phyloP scores from a whole-genome alignment of 1,139 yeast genomes.

The Entelexis paramagnoliae region DNA sequence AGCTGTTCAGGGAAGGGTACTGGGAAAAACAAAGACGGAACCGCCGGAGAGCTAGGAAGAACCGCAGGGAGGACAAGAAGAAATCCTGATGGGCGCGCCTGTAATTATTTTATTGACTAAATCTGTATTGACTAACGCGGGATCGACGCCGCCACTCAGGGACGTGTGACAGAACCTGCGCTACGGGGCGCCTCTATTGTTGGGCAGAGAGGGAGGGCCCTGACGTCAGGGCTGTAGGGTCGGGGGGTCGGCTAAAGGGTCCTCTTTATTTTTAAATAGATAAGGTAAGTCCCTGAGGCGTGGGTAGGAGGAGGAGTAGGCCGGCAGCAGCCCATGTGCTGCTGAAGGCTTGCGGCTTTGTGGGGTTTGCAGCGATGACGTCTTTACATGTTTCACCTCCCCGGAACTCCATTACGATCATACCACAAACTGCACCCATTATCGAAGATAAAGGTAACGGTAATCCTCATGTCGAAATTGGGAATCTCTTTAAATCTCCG shows the following conservation, averaged over 20 bases:
- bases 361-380: background rate
- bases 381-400: background rate
- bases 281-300: background rate
- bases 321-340: background rate
- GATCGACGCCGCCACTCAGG: too few species aligned
- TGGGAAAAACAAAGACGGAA: constrained; percentile 70
- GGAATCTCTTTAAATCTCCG: too few species aligned
- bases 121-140: too few species aligned
- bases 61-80: background rate
- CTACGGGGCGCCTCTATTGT: too few species aligned
- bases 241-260: too few species aligned
- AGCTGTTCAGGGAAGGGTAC: constrained; percentile 79
- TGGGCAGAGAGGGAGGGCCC: too few species aligned
- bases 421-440: too few species aligned
- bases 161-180: too few species aligned
- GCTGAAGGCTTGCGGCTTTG: background rate
- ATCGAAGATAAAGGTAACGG: too few species aligned
- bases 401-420: background rate
- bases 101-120: background rate
- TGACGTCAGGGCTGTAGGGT: too few species aligned
- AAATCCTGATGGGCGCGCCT: background rate
- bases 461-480: too few species aligned
- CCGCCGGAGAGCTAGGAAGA: background rate
- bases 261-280: too few species aligned
- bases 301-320: background rate